Base-by-base conservation (phyloP, 2,329 filamentous ascomycete species). In the Fusarium torulosum region DNA sequence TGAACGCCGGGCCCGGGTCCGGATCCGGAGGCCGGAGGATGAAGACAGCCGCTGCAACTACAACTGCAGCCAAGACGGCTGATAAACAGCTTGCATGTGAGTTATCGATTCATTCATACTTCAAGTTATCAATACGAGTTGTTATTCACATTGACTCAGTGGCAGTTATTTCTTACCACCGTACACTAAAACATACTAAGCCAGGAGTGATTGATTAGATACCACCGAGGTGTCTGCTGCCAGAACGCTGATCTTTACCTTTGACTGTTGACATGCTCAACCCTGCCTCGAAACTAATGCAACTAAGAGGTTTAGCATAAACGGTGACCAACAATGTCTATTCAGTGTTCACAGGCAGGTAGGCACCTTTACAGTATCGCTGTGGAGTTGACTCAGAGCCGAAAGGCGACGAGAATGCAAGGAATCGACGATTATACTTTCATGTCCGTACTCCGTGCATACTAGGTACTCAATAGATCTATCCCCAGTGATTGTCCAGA, bases 181-280 rank as follows among this genome's bases (percentile, higher is more conserved):
- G 15, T 15, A n/a, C 17, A n/a, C 33, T 35, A 17, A 21, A 29
- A 45, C 27, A 21, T 20, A 29, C 27, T 29, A 29, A 29, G 27
- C 20, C 17, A 38, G 41, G 52, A 31, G 45, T 53, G 64, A 63
- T 67, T 54, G 53, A 67, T 67, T 67, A 59, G 64, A 67, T 63
- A 41, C 29, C n/a, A 27, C n/a, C 17, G 17, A 40, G 14, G 20
- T 33, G 44, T 58, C 44, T 42, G 23, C 54, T 52, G 40, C 25
- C 31, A 44, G 25, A 29, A 29, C 53, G 46, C 25, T 54, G 35
- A 61, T 61, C 35, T 47, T 35, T 45, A n/a, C n/a, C 33, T 35
- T 37, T 41, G n/a, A 38, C 33, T 29, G 10, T 29, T 11, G 9
- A 10, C 11, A 37, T 43, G 13, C 23, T 25, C 42, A n/a, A 31